Evolutionary conservation across 495 filamentous ascomycete species (phyloP).

Genomic region (Parachaetomium inaequale): DNA sequence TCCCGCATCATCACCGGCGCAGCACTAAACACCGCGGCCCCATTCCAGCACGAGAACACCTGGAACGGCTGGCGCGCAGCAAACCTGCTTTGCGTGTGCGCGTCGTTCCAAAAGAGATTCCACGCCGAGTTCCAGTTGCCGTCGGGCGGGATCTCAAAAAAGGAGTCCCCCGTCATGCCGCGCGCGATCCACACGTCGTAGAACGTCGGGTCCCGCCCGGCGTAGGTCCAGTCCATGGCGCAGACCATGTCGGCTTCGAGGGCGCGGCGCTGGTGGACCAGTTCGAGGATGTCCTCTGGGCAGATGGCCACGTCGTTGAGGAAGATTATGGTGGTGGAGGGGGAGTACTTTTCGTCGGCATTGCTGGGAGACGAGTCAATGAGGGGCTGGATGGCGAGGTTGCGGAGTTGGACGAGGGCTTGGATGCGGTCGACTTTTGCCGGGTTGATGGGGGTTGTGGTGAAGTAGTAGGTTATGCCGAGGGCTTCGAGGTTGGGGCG

Average conservation of each 20-base stretch:
- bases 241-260: constrained; percentile 52
- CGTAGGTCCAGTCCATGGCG: constrained; percentile 52
- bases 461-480: constrained; percentile 36
- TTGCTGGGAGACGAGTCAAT: constrained; percentile 11
- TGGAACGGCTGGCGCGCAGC: constrained; percentile 42
- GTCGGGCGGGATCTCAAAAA: constrained; percentile 47
- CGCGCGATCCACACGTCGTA: constrained; percentile 54
- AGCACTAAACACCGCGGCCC: constrained; percentile 35
- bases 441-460: constrained; percentile 39
- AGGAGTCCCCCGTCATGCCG: constrained; percentile 46
- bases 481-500: constrained; percentile 33
- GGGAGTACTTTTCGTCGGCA: constrained; percentile 12
- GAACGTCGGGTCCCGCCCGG: constrained; percentile 39
- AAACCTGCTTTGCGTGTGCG: constrained; percentile 27
- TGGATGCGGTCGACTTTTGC: constrained; percentile 36
- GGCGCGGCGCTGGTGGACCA: constrained; percentile 41
- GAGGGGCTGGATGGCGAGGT: constrained; percentile 42
- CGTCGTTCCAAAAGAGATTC: constrained; percentile 49
- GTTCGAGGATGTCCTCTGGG: constrained; percentile 52
- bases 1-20: constrained; percentile 36
- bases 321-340: constrained; percentile 45
- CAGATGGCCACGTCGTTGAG: constrained; percentile 50
- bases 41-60: constrained; percentile 56
- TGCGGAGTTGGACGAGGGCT: constrained; percentile 44
- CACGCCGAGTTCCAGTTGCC: constrained; percentile 41